phyloP scores from a whole-genome alignment of 345 rosid species.

The Brassica cretica region DNA sequence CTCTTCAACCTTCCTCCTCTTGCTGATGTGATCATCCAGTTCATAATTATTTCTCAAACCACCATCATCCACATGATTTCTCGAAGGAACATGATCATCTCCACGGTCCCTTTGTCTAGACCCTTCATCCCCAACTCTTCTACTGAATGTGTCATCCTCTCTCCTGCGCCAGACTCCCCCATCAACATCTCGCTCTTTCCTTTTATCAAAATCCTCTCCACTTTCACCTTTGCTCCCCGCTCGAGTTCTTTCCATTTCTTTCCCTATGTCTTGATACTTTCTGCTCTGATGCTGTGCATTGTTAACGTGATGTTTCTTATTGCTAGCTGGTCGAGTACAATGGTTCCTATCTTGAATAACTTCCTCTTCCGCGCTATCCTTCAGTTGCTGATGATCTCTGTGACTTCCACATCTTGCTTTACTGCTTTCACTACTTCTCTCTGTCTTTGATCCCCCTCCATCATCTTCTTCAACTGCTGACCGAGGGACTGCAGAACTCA shows the following conservation, averaged over 20 bases:
- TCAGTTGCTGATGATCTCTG: slow-evolving; percentile 68
- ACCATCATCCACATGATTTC: slow-evolving; percentile 79
- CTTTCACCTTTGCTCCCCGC: slow-evolving; percentile 50
- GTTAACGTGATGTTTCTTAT: slow-evolving; percentile 55
- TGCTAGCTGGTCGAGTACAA: slow-evolving; percentile 43
- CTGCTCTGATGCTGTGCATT: slow-evolving; percentile 53
- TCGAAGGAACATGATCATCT: slow-evolving; percentile 60
- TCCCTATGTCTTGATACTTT: slow-evolving; percentile 62
- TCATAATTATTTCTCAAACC: slow-evolving; percentile 60
- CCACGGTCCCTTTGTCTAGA: slow-evolving; percentile 68
- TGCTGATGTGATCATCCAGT: slow-evolving; percentile 63
- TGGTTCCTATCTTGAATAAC: slow-evolving; percentile 65
- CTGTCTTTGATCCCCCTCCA: slow-evolving; percentile 71
- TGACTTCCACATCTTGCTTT: slow-evolving; percentile 88
- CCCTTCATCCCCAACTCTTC: slow-evolving; percentile 69
- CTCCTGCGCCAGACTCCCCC: slow-evolving; percentile 61
- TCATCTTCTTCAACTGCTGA: slow-evolving; percentile 59
- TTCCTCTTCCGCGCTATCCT: slow-evolving; percentile 78
- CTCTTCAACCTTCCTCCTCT: slow-evolving; percentile 81
- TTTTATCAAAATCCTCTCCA: slow-evolving; percentile 61
- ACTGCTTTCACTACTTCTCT: slow-evolving; percentile 89
- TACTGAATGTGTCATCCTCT: slow-evolving; percentile 59
- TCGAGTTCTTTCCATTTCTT: slow-evolving; percentile 60
- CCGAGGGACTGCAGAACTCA: slow-evolving; percentile 47
- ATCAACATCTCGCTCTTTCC: slow-evolving; percentile 65